Percentiles rank a stretch among this genome's conserved stretches.
Evolutionary conservation across 2,329 filamentous ascomycete genomes (phyloP).

Genomic region (Helotiales sp.): DNA sequence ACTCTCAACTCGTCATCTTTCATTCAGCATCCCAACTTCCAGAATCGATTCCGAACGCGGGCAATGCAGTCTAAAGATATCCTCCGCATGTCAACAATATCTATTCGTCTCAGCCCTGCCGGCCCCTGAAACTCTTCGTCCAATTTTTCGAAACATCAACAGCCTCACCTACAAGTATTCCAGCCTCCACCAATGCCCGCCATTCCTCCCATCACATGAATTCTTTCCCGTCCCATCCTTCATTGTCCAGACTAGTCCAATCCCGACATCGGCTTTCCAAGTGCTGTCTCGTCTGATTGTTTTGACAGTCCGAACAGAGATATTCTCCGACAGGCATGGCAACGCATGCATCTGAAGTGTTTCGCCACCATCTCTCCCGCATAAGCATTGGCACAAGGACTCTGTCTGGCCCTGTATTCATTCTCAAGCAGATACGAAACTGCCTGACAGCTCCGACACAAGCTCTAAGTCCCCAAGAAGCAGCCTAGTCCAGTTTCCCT

Average conservation of each 20-base stretch:
- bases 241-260: neutral
- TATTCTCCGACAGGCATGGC: conserved; percentile 6
- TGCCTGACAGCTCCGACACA: neutral
- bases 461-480: neutral
- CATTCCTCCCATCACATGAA: neutral
- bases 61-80: neutral
- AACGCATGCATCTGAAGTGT: neutral
- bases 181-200: conserved; percentile 7
- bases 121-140: conserved; percentile 27
- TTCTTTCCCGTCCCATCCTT: neutral
- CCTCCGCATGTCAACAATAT: neutral
- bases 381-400: neutral
- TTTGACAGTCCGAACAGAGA: neutral
- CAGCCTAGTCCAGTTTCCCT: neutral
- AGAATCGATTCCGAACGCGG: neutral
- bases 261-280: neutral
- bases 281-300: conserved; percentile 10
- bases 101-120: conserved; percentile 25
- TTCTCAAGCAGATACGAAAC: conserved; percentile 1
- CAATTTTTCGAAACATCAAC: conserved; percentile 35
- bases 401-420: neutral
- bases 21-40: neutral
- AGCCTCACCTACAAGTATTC: conserved; percentile 24
- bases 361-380: neutral
- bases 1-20: neutral